A percentile compares a stretch with the other conserved stretches of the same genome.
These are phyloP conservation scores for Kazachstania kunashirensis DNA, from an alignment of 805 yeast species.

Conservation along the genomic window DNA sequence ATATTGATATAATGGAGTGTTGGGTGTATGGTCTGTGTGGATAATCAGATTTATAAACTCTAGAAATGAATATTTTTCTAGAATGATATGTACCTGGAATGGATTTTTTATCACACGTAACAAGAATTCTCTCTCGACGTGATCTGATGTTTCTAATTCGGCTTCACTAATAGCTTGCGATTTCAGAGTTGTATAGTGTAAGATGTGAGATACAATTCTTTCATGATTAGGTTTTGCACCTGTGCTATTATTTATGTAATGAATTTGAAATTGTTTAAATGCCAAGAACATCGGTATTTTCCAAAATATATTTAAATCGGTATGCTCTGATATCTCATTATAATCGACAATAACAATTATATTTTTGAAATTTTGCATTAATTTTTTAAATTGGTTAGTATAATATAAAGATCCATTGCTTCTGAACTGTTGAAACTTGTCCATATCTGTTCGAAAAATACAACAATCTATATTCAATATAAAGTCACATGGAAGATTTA, in stretches of 20 bases:
- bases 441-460: slow-evolving; percentile 10
- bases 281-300: slow-evolving; percentile 13
- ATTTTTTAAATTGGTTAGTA: slow-evolving; percentile 5
- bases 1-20: too few species aligned
- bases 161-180: not conserved
- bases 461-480: slow-evolving; percentile 15
- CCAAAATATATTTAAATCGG: slow-evolving; percentile 20
- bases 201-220: not conserved
- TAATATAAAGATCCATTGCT: slow-evolving; percentile 8
- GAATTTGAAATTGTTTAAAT: slow-evolving; percentile 5
- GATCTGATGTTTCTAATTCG: not conserved
- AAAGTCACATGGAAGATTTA: slow-evolving; percentile 12
- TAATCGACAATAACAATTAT: slow-evolving; percentile 15
- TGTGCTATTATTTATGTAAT: slow-evolving; percentile 1
- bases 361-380: slow-evolving; percentile 10
- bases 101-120: not conserved
- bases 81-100: not conserved
- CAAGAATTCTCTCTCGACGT: not conserved
- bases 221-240: not conserved
- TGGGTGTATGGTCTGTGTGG: too few species aligned
- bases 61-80: not conserved
- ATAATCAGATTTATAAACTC: not conserved
- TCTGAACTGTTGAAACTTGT: slow-evolving; percentile 15
- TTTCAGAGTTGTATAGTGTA: not conserved
- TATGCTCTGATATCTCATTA: slow-evolving; percentile 3